Percentiles rank a stretch among this genome's conserved stretches.
Conservation (phyloP, 2,329 filamentous ascomycete species). For the Truncatella angustata region DNA sequence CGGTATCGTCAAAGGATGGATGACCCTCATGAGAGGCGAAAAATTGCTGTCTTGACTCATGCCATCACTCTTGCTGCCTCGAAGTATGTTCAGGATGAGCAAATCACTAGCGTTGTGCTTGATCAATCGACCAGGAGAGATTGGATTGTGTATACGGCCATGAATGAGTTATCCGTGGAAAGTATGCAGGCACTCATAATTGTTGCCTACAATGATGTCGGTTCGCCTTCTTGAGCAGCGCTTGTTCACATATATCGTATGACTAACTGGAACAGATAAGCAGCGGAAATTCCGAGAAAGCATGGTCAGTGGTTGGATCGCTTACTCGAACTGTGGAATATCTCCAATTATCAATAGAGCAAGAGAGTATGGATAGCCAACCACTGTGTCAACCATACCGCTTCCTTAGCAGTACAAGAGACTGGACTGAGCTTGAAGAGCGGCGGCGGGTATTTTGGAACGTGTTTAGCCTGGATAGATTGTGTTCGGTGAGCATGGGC, state of each 20-base stretch:
- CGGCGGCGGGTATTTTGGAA: constrained; percentile 33
- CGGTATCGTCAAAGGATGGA: constrained; percentile 24
- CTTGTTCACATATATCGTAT: not conserved
- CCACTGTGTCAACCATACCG: constrained; percentile 22
- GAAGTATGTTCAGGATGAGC: constrained; percentile 24
- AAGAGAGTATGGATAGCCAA: constrained; percentile 20
- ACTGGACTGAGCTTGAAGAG: constrained; percentile 31
- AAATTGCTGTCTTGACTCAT: constrained; percentile 29
- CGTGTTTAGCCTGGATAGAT: constrained; percentile 32
- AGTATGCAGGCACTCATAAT: constrained; percentile 33
- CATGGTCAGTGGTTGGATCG: constrained; percentile 34
- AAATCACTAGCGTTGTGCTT: constrained; percentile 14
- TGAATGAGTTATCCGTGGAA: constrained; percentile 28
- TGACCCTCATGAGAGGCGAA: constrained; percentile 17
- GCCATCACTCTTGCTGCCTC: constrained; percentile 27
- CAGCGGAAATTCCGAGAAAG: constrained; percentile 23
- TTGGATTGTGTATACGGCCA: constrained; percentile 26
- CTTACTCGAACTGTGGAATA: constrained; percentile 34
- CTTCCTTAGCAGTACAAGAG: constrained; percentile 23
- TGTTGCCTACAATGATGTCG: constrained; percentile 32
- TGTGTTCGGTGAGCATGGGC: not conserved
- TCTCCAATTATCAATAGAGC: constrained; percentile 29
- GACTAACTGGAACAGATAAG: constrained; percentile 20
- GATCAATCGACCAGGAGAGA: constrained; percentile 9
- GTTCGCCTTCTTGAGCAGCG: not conserved